A percentile compares a stretch with the other conserved stretches of the same genome.
phyloP scores from a whole-genome alignment of 1,284 basidiomycete species.

The Thecaphora thlaspeos region DNA sequence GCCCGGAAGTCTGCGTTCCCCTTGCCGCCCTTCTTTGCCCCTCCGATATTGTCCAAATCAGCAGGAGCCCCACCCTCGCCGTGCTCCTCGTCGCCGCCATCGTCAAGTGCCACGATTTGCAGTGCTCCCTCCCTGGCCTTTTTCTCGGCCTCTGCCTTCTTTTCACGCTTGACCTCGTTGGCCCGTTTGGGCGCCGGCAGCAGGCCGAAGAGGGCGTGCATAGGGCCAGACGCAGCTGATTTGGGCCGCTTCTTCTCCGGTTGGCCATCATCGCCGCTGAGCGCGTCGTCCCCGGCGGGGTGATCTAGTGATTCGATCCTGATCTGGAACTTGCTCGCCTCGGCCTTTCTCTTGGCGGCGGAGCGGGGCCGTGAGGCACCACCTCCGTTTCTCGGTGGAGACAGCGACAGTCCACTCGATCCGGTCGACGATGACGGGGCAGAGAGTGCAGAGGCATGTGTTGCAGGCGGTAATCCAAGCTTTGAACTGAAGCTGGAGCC shows the following conservation, averaged over 20 bases:
- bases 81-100: constrained; percentile 5
- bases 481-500: not conserved
- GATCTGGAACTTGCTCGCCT: constrained; percentile 24
- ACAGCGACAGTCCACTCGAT: constrained; percentile 9
- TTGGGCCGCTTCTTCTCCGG: constrained; percentile 10
- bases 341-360: constrained; percentile 1
- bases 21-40: constrained; percentile 19
- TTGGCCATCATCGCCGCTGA: constrained; percentile 4
- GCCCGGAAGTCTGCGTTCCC: constrained; percentile 53
- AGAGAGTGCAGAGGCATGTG: constrained; percentile 13
- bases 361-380: not conserved
- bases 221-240: not conserved
- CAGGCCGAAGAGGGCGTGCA: constrained; percentile 46
- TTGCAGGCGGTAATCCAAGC: constrained; percentile 1
- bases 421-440: constrained; percentile 7
- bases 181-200: constrained; percentile 47
- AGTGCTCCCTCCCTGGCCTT: constrained; percentile 21
- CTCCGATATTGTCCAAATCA: not conserved
- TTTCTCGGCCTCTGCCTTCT: constrained; percentile 15
- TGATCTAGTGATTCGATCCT: constrained; percentile 25
- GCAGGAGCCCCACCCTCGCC: not conserved
- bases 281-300: constrained; percentile 6
- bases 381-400: constrained; percentile 7
- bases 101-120: constrained; percentile 1
- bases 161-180: constrained; percentile 25